Base-by-base conservation (phyloP, 129 eudicot genomes). In the Lactuca sativa region DNA sequence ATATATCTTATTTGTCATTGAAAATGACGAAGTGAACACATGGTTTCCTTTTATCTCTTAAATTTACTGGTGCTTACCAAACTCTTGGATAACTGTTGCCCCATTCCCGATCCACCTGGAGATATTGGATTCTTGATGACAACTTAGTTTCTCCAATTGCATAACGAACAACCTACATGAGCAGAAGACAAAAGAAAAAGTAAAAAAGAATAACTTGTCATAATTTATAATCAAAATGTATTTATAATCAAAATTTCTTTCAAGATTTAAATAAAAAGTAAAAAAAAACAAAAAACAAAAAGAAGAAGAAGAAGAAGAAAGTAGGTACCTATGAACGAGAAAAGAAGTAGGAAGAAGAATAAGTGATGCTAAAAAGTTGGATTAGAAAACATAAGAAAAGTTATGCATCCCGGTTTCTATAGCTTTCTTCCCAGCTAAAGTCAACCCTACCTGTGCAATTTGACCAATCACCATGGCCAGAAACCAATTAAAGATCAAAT, bases 341-440 rank as follows among this genome's bases (percentile, higher is more conserved):
- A 78, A 72, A 32, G 79, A 74, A 31, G 71, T n/a, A 14, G 85
- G 82, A 67, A 85, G 70, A 57, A 88, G 82, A 59, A 88, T 31
- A 44, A 83, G 66, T 10, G 85, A 40, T 6, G 82, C 66, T 25
- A 85, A 34, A 7, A 67, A 83, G 48, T 81, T 81, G 41, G 85
- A 73, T 78, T 88, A 88, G 72, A 59, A 80, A n/a, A 81, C 74
- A 54, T 78, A 85, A 36, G 81, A 62, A 69, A 88, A 85, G 58
- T 52, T 81, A 31, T 80, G 64, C 96, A 88, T 85, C 67, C 92
- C 92, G 36, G 64, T 59, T 38, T 73, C 67, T 64, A 85, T 80
- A 41, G 88, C 88, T 71, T 69, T 38, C 73, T 85, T 79, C n/a
- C 77, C 77, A 5, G 81, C 82, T 34, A 83, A 47, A 60, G 75